Evolutionary conservation across 1,284 basidiomycete genomes (phyloP).

Genomic region (Hemileia vastatrix): DNA sequence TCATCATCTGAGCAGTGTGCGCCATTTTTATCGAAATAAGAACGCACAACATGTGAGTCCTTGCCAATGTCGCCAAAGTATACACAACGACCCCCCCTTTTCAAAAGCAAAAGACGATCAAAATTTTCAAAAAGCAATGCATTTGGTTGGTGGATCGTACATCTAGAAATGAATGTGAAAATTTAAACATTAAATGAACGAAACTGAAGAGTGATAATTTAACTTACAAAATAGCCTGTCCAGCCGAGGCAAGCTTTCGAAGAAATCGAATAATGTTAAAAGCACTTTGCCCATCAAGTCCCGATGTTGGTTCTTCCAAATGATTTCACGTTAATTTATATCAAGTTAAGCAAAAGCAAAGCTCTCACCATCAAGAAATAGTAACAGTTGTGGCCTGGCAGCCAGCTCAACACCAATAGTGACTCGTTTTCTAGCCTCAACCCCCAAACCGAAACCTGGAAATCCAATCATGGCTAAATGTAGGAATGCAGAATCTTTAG

Average conservation of each 20-base stretch:
- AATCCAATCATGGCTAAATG: slow-evolving; percentile 34
- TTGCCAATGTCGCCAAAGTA: slow-evolving; percentile 53
- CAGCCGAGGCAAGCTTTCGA: slow-evolving; percentile 67
- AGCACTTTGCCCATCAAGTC: slow-evolving; percentile 77
- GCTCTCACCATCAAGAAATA: slow-evolving; percentile 44
- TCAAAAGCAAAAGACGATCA: slow-evolving; percentile 51
- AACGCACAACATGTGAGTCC: slow-evolving; percentile 50
- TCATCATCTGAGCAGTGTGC: slow-evolving; percentile 49
- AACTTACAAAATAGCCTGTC: slow-evolving; percentile 55
- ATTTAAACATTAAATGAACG: slow-evolving; percentile 47
- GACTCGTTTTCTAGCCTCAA: slow-evolving; percentile 52
- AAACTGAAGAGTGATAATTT: slow-evolving; percentile 45
- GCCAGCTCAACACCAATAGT: slow-evolving; percentile 57
- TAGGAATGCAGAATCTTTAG: background rate
- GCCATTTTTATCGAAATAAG: slow-evolving; percentile 52
- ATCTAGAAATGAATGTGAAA: slow-evolving; percentile 48
- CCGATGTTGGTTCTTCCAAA: slow-evolving; percentile 55
- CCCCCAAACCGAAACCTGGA: slow-evolving; percentile 50
- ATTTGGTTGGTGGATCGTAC: slow-evolving; percentile 60
- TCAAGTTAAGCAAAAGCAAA: slow-evolving; percentile 1
- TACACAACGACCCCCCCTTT: slow-evolving; percentile 50
- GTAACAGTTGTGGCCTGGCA: slow-evolving; percentile 46
- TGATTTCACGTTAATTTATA: no score
- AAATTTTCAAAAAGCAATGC: slow-evolving; percentile 58
- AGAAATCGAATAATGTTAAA: slow-evolving; percentile 75